Conservation (phyloP, 441 rosid genomes). For the Viola pubescens region DNA sequence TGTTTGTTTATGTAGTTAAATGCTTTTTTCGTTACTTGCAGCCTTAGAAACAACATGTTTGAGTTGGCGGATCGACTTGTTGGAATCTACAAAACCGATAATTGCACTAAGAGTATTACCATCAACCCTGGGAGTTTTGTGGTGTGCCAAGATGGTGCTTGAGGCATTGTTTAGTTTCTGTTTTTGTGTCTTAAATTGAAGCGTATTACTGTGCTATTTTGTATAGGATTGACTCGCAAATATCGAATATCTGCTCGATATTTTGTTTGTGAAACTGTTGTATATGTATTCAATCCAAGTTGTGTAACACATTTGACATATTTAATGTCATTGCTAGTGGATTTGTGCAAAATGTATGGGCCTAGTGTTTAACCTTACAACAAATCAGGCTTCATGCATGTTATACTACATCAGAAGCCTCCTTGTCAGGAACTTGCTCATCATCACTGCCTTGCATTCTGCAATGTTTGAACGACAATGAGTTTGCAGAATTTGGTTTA, state of each 20-base stretch:
- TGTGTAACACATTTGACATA: neutral
- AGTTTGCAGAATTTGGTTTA: slow-evolving; percentile 24
- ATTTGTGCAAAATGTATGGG: no score
- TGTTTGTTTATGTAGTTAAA: neutral
- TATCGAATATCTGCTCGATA: slow-evolving; percentile 14
- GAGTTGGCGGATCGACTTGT: slow-evolving; percentile 97
- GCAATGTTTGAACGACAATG: slow-evolving; percentile 24
- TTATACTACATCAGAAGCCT: slow-evolving; percentile 1
- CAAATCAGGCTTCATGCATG: no score
- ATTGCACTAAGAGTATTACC: slow-evolving; percentile 93
- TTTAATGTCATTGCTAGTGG: neutral
- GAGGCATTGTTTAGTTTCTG: neutral
- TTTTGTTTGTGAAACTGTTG: neutral
- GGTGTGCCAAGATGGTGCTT: slow-evolving; percentile 51
- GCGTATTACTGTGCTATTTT: slow-evolving; percentile 3
- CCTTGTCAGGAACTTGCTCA: slow-evolving; percentile 9
- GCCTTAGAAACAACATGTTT: slow-evolving; percentile 98
- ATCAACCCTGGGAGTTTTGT: slow-evolving; percentile 77
- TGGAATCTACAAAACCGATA: slow-evolving; percentile 97
- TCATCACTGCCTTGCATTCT: slow-evolving; percentile 22
- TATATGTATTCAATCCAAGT: neutral
- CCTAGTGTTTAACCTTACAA: no score
- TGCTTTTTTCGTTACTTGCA: slow-evolving; percentile 25
- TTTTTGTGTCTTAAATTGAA: neutral
- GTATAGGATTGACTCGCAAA: neutral